phyloP scores from a whole-genome alignment of 805 yeast genomes.

The Jamesozyma piceae region DNA sequence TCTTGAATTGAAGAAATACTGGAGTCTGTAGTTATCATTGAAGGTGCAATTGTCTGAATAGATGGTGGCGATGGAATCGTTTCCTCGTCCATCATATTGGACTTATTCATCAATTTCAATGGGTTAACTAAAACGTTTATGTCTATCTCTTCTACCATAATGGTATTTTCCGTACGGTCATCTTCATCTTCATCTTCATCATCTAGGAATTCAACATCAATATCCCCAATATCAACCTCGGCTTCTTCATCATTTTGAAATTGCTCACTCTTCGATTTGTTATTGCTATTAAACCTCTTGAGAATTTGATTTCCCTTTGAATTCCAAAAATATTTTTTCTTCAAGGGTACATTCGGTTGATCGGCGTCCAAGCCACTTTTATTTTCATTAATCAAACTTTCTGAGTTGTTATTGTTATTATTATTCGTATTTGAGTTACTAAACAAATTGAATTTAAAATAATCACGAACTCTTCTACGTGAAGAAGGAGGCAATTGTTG shows the following conservation, averaged over 20 bases:
- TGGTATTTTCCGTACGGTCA: background rate
- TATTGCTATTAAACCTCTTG: background rate
- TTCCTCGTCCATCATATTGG: background rate
- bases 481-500: background rate
- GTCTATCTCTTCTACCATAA: slow-evolving; percentile 11
- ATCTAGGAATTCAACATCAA: slow-evolving; percentile 3
- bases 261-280: slow-evolving; percentile 2
- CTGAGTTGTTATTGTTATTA: slow-evolving; percentile 3
- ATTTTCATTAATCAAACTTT: background rate
- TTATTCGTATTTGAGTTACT: slow-evolving; percentile 7
- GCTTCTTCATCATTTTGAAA: background rate
- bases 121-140: slow-evolving; percentile 11
- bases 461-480: slow-evolving; percentile 18
- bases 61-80: background rate
- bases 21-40: background rate
- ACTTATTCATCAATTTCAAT: slow-evolving; percentile 6
- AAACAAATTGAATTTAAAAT: slow-evolving; percentile 24
- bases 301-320: slow-evolving; percentile 14
- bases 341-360: slow-evolving; percentile 11
- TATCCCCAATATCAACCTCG: background rate
- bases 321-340: slow-evolving; percentile 23
- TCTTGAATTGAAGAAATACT: background rate
- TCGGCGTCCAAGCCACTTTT: background rate
- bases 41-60: background rate
- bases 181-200: slow-evolving; percentile 4